Conservation (phyloP, 148 eudicot species). For the Nepenthes mirabilis region DNA sequence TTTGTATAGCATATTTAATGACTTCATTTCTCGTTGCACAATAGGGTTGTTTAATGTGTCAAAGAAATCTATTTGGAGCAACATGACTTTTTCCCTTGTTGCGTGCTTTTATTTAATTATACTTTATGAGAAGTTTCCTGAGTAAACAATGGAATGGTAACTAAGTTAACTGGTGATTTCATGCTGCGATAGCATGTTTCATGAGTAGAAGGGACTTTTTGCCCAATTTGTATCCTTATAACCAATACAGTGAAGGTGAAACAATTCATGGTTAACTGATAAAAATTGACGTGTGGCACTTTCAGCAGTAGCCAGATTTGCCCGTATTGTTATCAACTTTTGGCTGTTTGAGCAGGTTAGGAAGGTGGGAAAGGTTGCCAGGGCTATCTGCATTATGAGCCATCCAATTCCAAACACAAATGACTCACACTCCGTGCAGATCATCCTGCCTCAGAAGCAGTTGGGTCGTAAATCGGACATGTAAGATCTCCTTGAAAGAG, state of each 20-base stretch:
- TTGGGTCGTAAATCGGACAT: constrained; percentile 88
- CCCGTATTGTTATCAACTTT: neutral
- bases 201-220: no score
- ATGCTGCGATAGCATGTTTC: no score
- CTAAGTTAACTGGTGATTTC: no score
- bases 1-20: neutral
- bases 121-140: no score
- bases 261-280: neutral
- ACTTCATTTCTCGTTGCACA: neutral
- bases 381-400: constrained; percentile 96
- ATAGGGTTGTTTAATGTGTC: neutral
- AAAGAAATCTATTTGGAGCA: no score
- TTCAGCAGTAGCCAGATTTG: neutral
- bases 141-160: no score
- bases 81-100: no score
- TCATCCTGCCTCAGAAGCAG: constrained; percentile 95
- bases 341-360: constrained; percentile 39
- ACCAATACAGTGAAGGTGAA: no score
- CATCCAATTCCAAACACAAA: constrained; percentile 87
- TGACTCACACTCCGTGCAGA: constrained; percentile 85
- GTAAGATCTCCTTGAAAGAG: constrained; percentile 31
- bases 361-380: constrained; percentile 91
- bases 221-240: no score
- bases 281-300: neutral
- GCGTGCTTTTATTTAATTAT: no score